Evolutionary conservation across 2,329 filamentous ascomycete genomes (phyloP).

Genomic region (Mycocentrospora acerina): DNA sequence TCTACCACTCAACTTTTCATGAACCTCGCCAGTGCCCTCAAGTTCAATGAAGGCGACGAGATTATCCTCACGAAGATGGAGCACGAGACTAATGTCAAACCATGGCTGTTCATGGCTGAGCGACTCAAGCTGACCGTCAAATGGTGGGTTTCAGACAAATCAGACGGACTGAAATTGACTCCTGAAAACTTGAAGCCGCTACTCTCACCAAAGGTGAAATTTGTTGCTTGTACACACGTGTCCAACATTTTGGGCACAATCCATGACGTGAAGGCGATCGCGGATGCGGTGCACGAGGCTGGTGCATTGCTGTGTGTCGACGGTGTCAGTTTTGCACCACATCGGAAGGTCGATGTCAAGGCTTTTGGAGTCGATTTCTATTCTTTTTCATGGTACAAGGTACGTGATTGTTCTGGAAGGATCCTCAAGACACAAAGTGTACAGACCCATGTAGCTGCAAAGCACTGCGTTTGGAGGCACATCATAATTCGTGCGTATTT

Average conservation of each 20-base stretch:
- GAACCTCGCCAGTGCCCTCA: slow-evolving; percentile 56
- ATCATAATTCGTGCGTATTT: too few species aligned
- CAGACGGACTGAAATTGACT: slow-evolving; percentile 59
- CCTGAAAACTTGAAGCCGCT: slow-evolving; percentile 59
- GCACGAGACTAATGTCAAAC: slow-evolving; percentile 75
- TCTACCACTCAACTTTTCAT: slow-evolving; percentile 77
- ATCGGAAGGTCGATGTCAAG: slow-evolving; percentile 68
- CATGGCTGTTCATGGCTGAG: slow-evolving; percentile 70
- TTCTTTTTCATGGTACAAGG: slow-evolving; percentile 78
- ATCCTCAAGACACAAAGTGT: too few species aligned
- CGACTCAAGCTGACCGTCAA: slow-evolving; percentile 63
- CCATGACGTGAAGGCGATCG: slow-evolving; percentile 61
- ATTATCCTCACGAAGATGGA: slow-evolving; percentile 72
- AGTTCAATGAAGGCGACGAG: slow-evolving; percentile 55
- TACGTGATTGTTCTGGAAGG: slow-evolving; percentile 18
- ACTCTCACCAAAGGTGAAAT: slow-evolving; percentile 63
- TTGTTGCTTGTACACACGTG: slow-evolving; percentile 73
- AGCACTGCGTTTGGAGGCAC: too few species aligned
- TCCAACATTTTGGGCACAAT: slow-evolving; percentile 75
- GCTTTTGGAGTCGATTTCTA: slow-evolving; percentile 74
- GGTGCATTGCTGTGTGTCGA: slow-evolving; percentile 70
- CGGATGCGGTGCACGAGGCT: slow-evolving; percentile 53
- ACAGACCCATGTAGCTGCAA: too few species aligned
- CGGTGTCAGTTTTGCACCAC: slow-evolving; percentile 75
- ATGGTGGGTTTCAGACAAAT: slow-evolving; percentile 62